Evolutionary conservation across 2,329 filamentous ascomycete species (phyloP).

Genomic region (Trichocomaceae sp.): DNA sequence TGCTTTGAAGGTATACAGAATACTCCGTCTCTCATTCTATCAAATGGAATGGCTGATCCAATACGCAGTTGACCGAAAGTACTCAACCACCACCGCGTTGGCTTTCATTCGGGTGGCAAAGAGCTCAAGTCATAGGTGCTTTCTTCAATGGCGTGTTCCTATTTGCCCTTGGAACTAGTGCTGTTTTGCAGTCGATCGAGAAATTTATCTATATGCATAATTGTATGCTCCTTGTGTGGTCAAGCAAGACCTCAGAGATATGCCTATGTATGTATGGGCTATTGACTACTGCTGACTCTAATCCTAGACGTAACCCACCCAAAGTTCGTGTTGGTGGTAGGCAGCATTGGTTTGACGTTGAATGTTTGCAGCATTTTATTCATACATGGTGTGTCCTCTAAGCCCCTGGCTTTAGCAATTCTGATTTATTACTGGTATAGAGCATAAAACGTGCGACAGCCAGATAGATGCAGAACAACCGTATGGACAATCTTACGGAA

Average conservation of each 20-base stretch:
- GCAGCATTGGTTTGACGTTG: slow-evolving; percentile 58
- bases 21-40: not conserved
- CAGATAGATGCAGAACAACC: not conserved
- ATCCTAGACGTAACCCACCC: slow-evolving; percentile 56
- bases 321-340: slow-evolving; percentile 61
- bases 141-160: slow-evolving; percentile 78
- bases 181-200: slow-evolving; percentile 66
- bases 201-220: slow-evolving; percentile 28
- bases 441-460: not conserved
- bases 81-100: slow-evolving; percentile 39
- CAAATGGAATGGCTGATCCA: not conserved
- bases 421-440: not conserved
- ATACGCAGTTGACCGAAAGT: slow-evolving; percentile 51
- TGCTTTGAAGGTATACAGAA: slow-evolving; percentile 52
- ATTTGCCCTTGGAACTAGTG: slow-evolving; percentile 63
- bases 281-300: slow-evolving; percentile 1
- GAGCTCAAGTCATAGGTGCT: slow-evolving; percentile 64
- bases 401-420: not conserved
- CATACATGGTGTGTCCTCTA: slow-evolving; percentile 51
- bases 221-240: not conserved
- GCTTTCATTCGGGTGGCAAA: slow-evolving; percentile 69
- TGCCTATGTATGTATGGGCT: not conserved
- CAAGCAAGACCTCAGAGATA: not conserved
- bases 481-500: not conserved
- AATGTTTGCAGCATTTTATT: slow-evolving; percentile 63